Conservation (phyloP, 2,329 filamentous ascomycete genomes). For the Simplicillium sp. region DNA sequence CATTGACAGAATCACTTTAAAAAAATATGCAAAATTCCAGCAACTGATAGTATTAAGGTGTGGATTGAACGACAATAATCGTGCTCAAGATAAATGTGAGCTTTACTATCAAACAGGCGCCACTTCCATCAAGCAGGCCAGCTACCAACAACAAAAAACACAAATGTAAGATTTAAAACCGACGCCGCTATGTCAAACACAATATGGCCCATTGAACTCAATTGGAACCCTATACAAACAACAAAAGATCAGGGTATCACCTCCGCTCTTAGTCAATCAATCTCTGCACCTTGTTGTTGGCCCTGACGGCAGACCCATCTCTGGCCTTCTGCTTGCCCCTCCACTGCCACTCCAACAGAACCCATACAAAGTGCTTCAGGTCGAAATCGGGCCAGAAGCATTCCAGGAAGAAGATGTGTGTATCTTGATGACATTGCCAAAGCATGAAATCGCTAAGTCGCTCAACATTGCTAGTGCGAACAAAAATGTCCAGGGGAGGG, state of each 20-base stretch:
- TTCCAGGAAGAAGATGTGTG: slow-evolving; percentile 84
- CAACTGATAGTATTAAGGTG: too few relatives aligned
- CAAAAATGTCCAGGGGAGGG: slow-evolving; percentile 81
- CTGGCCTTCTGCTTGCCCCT: slow-evolving; percentile 47
- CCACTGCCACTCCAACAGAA: slow-evolving; percentile 84
- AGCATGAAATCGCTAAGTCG: slow-evolving; percentile 96
- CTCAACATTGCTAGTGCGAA: slow-evolving; percentile 88
- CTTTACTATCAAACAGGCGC: too few relatives aligned
- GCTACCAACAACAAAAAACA: too few relatives aligned
- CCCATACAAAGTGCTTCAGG: slow-evolving; percentile 84
- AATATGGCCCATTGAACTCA: neutral
- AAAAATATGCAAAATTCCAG: too few relatives aligned
- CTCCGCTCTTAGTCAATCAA: slow-evolving; percentile 10
- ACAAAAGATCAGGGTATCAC: slow-evolving; percentile 4
- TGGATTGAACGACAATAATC: too few relatives aligned
- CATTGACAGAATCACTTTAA: too few relatives aligned
- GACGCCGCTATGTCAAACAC: too few relatives aligned
- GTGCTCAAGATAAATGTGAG: too few relatives aligned
- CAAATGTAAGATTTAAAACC: too few relatives aligned
- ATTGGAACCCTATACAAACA: neutral
- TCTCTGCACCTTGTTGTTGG: slow-evolving; percentile 14
- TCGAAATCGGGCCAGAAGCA: slow-evolving; percentile 96
- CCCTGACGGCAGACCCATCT: slow-evolving; percentile 22
- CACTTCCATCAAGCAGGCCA: too few relatives aligned
- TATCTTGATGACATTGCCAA: slow-evolving; percentile 92